Evolutionary conservation across 2,329 filamentous ascomycete species (phyloP).

Genomic region (Colletotrichum trifolii): DNA sequence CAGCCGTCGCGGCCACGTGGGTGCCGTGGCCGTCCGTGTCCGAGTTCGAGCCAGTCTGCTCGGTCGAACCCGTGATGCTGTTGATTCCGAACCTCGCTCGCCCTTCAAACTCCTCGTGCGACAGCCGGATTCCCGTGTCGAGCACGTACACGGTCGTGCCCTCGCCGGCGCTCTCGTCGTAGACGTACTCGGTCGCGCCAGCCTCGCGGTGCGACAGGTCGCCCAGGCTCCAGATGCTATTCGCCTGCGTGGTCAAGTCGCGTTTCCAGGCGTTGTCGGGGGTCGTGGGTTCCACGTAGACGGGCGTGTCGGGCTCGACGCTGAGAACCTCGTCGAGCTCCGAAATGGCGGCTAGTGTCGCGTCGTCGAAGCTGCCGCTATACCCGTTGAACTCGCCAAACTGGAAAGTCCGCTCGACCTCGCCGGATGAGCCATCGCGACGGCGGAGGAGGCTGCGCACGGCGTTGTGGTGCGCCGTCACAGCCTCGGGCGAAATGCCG

Average conservation of each 20-base stretch:
- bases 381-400: slow-evolving; percentile 52
- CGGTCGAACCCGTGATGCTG: slow-evolving; percentile 40
- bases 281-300: slow-evolving; percentile 22
- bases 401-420: slow-evolving; percentile 37
- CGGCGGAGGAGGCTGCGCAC: slow-evolving; percentile 47
- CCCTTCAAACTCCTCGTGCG: slow-evolving; percentile 48
- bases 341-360: slow-evolving; percentile 53
- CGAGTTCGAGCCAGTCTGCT: slow-evolving; percentile 20
- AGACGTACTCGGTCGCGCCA: slow-evolving; percentile 44
- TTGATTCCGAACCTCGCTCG: slow-evolving; percentile 44
- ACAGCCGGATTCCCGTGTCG: slow-evolving; percentile 54
- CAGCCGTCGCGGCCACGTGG: slow-evolving; percentile 45
- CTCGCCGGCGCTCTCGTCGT: slow-evolving; percentile 39
- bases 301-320: slow-evolving; percentile 45
- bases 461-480: slow-evolving; percentile 44
- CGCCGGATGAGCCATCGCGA: slow-evolving; percentile 45
- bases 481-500: slow-evolving; percentile 41
- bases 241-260: slow-evolving; percentile 36
- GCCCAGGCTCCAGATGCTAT: slow-evolving; percentile 45
- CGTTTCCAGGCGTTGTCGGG: slow-evolving; percentile 1
- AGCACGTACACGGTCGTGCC: slow-evolving; percentile 52
- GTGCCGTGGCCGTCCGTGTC: slow-evolving; percentile 45
- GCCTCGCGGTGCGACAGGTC: slow-evolving; percentile 53
- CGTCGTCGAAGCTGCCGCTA: slow-evolving; percentile 53
- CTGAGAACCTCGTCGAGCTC: slow-evolving; percentile 45